phyloP scores from a whole-genome alignment of 305 asterid species.

The Fraxinus platypoda region DNA sequence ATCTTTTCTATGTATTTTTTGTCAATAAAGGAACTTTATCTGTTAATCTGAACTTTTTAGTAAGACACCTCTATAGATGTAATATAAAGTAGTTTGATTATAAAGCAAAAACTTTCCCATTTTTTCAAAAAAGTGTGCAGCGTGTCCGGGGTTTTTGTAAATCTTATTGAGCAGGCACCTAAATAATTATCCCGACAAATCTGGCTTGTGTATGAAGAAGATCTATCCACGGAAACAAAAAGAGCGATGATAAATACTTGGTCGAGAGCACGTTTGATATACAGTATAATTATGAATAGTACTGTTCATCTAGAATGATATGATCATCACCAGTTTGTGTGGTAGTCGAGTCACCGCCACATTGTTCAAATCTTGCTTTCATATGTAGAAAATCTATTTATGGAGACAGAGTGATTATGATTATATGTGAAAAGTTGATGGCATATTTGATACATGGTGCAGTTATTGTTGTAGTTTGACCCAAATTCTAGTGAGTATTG shows the following conservation, averaged over 20 bases:
- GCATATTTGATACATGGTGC: neutral
- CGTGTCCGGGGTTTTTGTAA: neutral
- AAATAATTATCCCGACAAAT: slow-evolving; percentile 4
- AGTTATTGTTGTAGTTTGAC: neutral
- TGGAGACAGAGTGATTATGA: neutral
- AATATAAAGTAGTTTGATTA: slow-evolving; percentile 28
- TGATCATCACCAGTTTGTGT: neutral
- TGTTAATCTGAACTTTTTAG: neutral
- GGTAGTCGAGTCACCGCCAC: neutral
- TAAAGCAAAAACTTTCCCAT: slow-evolving; percentile 19
- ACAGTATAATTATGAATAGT: neutral
- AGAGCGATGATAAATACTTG: neutral
- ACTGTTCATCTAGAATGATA: neutral
- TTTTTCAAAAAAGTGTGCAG: slow-evolving; percentile 40
- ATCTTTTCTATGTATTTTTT: neutral
- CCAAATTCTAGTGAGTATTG: too few relatives aligned
- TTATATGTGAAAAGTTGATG: neutral
- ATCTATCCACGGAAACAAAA: neutral
- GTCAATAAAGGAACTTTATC: slow-evolving; percentile 6
- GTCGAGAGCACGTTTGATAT: neutral
- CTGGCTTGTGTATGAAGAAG: neutral
- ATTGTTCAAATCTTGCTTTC: neutral
- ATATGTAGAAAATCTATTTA: neutral
- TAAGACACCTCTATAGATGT: slow-evolving; percentile 14
- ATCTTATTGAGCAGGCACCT: slow-evolving; percentile 21